These are phyloP conservation scores for Esteya vermicola DNA, from an alignment of 2,329 filamentous ascomycete species.

Conservation along the genomic window DNA sequence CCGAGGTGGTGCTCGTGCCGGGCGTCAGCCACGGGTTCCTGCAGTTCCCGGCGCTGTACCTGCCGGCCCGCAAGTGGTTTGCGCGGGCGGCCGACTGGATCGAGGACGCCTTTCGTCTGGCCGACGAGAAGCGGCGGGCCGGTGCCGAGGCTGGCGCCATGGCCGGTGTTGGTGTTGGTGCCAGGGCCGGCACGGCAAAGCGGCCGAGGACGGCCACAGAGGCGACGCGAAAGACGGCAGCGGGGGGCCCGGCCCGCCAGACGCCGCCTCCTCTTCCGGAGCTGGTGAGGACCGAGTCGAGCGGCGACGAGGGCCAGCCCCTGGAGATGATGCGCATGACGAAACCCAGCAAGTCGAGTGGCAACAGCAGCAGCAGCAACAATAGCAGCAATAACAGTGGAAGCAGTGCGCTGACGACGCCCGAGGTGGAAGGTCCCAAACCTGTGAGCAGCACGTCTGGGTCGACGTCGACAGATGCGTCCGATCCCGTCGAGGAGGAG, in stretches of 20 bases:
- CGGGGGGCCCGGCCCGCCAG: not conserved
- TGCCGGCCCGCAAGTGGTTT: conserved; percentile 81
- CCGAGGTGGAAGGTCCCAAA: too few relatives aligned
- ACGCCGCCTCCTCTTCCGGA: not conserved
- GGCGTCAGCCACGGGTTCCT: conserved; percentile 89
- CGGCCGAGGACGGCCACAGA: not conserved
- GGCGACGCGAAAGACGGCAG: not conserved
- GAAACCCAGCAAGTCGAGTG: conserved; percentile 19
- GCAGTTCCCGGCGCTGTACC: conserved; percentile 79
- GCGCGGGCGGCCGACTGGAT: conserved; percentile 71
- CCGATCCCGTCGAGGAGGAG: not conserved
- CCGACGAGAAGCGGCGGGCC: conserved; percentile 22
- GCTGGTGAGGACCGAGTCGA: conserved; percentile 42
- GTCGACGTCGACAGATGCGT: not conserved
- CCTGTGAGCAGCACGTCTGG: not conserved
- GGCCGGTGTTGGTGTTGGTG: too few relatives aligned
- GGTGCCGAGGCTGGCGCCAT: conserved; percentile 9
- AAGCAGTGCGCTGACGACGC: too few relatives aligned
- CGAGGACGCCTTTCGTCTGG: conserved; percentile 53
- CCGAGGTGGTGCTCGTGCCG: conserved; percentile 73
- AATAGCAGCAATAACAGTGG: not conserved
- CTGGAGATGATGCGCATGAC: conserved; percentile 67
- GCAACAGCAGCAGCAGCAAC: not conserved
- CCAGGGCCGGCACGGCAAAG: not conserved
- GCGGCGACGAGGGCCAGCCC: conserved; percentile 66